Percentiles rank a stretch among this genome's conserved stretches.
phyloP scores from a whole-genome alignment of 2,329 filamentous ascomycete species.

The Aureobasidium namibiae region DNA sequence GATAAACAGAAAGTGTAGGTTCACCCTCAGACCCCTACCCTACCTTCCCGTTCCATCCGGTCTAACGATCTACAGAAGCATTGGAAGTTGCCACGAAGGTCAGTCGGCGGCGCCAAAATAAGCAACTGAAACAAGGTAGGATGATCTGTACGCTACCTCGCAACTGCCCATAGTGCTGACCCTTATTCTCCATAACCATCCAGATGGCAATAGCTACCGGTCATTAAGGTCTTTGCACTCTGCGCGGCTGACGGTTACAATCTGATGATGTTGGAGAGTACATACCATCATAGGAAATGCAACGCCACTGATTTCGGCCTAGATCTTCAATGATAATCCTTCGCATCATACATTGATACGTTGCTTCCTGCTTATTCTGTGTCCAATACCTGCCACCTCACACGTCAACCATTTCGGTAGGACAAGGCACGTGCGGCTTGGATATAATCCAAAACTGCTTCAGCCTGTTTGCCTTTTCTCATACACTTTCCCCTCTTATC shows the following conservation, averaged over 20 bases:
- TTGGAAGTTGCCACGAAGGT: neutral
- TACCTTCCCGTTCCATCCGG: neutral
- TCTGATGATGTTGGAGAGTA: neutral
- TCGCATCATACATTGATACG: constrained; percentile 3
- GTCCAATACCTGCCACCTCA: neutral
- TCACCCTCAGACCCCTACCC: neutral
- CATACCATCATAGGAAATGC: neutral
- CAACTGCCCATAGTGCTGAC: neutral
- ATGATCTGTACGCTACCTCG: neutral
- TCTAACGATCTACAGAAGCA: neutral
- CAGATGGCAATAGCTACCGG: neutral
- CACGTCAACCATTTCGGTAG: neutral
- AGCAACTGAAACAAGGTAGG: constrained; percentile 6
- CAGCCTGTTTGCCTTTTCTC: neutral
- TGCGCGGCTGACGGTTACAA: neutral
- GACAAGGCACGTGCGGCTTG: neutral
- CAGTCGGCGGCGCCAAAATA: neutral
- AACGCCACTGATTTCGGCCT: neutral
- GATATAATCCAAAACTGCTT: neutral
- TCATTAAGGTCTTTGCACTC: neutral
- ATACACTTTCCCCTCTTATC: neutral
- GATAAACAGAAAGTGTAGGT: neutral
- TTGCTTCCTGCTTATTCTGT: neutral
- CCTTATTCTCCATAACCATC: neutral
- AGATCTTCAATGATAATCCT: neutral